A percentile compares a stretch with the other conserved stretches of the same genome.
Conservation (phyloP, 768 basidiomycete species). For the Clitopilus passeckerianus region DNA sequence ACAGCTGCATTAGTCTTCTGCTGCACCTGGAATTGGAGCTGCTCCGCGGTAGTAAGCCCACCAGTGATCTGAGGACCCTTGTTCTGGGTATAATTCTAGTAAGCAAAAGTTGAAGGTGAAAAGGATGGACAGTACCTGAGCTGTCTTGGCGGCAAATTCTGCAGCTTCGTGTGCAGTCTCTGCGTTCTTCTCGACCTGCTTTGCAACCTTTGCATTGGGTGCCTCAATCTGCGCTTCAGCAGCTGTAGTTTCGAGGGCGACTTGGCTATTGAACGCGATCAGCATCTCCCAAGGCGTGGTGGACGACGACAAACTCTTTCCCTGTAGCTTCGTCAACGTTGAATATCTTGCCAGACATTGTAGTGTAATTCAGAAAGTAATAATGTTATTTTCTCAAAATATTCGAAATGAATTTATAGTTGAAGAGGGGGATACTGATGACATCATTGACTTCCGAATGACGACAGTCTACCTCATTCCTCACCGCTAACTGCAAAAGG, state of each 20-base stretch:
- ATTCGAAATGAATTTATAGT: not conserved
- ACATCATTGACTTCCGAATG: conserved; percentile 7
- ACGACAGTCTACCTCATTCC: conserved; percentile 4
- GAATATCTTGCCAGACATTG: conserved; percentile 30
- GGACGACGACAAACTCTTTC: conserved; percentile 22
- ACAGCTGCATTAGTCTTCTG: conserved; percentile 47
- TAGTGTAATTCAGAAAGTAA: not conserved
- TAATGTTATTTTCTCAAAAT: not conserved
- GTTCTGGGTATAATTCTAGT: conserved; percentile 12
- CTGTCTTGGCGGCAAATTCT: conserved; percentile 43
- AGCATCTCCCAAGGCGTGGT: not conserved
- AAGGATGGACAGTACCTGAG: conserved; percentile 33
- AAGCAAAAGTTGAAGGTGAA: not conserved
- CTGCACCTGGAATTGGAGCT: conserved; percentile 28
- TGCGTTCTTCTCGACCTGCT: conserved; percentile 43
- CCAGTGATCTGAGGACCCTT: conserved; percentile 27
- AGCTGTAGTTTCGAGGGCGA: conserved; percentile 48
- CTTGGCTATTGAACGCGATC: conserved; percentile 15
- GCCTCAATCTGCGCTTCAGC: conserved; percentile 47
- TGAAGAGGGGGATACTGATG: not conserved
- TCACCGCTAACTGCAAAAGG: not conserved
- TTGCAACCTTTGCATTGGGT: conserved; percentile 31
- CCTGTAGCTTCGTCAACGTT: conserved; percentile 30
- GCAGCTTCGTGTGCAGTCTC: conserved; percentile 40
- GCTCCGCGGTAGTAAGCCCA: conserved; percentile 24